Evolutionary conservation across 768 basidiomycete species (phyloP), one percentile per base, ranked within the genome.

Genomic region (Collybia mongolica): DNA sequence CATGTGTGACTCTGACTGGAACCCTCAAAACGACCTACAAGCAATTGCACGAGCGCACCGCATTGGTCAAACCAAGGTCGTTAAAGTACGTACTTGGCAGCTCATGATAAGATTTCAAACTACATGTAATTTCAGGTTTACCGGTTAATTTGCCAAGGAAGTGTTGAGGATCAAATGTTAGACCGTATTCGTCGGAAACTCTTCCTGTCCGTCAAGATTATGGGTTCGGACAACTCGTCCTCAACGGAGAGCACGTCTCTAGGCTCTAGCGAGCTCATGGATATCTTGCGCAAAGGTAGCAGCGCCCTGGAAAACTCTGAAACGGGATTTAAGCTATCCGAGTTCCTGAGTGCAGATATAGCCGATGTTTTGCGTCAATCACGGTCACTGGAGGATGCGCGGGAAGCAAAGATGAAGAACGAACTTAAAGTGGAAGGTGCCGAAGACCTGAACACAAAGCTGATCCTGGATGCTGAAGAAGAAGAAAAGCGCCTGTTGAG

Each of bases 21-120:
- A 83, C 62, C 82, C 82, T 14, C 80, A 90, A 64, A 91, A 89
- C 62, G 90, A 93, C 63, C 68, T 92, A 5, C 90, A 92, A 66
- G 90, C 90, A 0, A 90, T 92, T 64, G 90, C 90, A 19, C 77
- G 90, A 37, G 90, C 90, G 0, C 90, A 92, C 64, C 80, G 90
- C 8, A 87, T 89, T 47, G 88, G 88, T 5, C 88, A 90, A 63
- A 87, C 79, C 45, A 87, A 86, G 59, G 70, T 70, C 20, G 88
- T 90, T 52, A 80, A 86, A 64, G 81, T 82, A 58, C 20, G 59
- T 17, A 9, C 5, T 23, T 29, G 18, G 7, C n/a, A 29, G 22
- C 1, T 18, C 28, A 18, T 12, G 2, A 15, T 29, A 32, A 7
- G 26, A 39, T 22, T 19, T n/a, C 29, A 35, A 15, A 46, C 49